Percentiles rank a stretch among this genome's conserved stretches.
phyloP scores from a whole-genome alignment of 768 basidiomycete species.

The Leucocoprinus leucothites region DNA sequence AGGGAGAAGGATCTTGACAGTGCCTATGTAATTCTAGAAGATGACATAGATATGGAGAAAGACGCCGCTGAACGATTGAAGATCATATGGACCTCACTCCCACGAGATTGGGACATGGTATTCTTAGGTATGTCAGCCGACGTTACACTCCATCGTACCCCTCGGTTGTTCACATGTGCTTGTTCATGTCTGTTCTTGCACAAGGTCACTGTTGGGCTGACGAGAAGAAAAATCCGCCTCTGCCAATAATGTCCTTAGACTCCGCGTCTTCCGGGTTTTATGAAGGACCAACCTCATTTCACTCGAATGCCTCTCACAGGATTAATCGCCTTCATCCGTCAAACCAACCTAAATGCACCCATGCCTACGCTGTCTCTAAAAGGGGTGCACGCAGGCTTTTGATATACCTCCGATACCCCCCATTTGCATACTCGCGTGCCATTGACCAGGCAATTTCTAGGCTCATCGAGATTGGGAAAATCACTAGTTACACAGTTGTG shows the following conservation, averaged over 20 bases:
- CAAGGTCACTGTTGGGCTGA: slow-evolving; percentile 81
- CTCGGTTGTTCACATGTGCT: slow-evolving; percentile 1
- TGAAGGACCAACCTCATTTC: background rate
- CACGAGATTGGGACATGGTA: slow-evolving; percentile 68
- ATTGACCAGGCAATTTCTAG: slow-evolving; percentile 73
- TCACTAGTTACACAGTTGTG: slow-evolving; percentile 62
- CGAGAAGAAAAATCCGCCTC: slow-evolving; percentile 46
- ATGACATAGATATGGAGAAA: slow-evolving; percentile 76
- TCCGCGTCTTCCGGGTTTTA: slow-evolving; percentile 13
- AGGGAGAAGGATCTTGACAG: slow-evolving; percentile 22
- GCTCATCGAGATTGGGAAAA: slow-evolving; percentile 53
- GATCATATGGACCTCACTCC: slow-evolving; percentile 51
- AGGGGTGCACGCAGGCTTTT: slow-evolving; percentile 60
- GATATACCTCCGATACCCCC: slow-evolving; percentile 54
- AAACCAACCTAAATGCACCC: slow-evolving; percentile 63
- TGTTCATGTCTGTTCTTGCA: background rate
- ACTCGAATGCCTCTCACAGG: slow-evolving; percentile 7
- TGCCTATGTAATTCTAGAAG: slow-evolving; percentile 63
- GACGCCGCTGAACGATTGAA: slow-evolving; percentile 43
- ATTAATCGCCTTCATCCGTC: slow-evolving; percentile 51
- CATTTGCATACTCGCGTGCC: slow-evolving; percentile 75
- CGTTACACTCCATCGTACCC: background rate
- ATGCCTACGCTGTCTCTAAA: slow-evolving; percentile 64
- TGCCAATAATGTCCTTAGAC: slow-evolving; percentile 15
- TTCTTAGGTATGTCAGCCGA: slow-evolving; percentile 53